phyloP scores from a whole-genome alignment of 371 early-diverging fungal genomes.

The Mucor sp. region DNA sequence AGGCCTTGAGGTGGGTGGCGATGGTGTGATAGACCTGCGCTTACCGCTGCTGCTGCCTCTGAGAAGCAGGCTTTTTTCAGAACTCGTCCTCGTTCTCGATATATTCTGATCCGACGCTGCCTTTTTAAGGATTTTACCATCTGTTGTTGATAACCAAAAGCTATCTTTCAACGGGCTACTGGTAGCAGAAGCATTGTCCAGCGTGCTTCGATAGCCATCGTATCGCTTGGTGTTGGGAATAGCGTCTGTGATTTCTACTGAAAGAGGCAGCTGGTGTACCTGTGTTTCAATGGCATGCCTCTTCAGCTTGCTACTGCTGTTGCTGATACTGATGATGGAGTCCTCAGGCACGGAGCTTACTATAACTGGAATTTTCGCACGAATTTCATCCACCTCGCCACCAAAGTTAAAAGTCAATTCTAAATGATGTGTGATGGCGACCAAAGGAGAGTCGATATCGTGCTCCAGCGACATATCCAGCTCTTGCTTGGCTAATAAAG shows the following conservation, averaged over 20 bases:
- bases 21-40: background rate
- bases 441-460: constrained; percentile 17
- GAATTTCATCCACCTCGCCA: constrained; percentile 10
- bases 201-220: background rate
- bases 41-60: background rate
- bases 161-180: background rate
- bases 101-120: constrained; percentile 13
- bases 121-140: constrained; percentile 6
- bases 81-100: background rate
- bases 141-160: background rate
- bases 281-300: constrained; percentile 14
- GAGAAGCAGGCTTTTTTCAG: background rate
- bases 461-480: background rate
- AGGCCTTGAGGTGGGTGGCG: constrained; percentile 1
- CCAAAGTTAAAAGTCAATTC: constrained; percentile 25
- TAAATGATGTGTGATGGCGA: constrained; percentile 17
- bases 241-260: constrained; percentile 1
- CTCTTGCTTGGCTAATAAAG: constrained; percentile 6
- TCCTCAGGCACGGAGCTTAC: constrained; percentile 15
- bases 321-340: background rate
- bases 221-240: background rate
- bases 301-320: background rate
- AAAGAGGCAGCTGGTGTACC: constrained; percentile 5
- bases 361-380: constrained; percentile 19
- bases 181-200: background rate